Conservation (phyloP, 495 filamentous ascomycete species). For the Zalerion maritima region DNA sequence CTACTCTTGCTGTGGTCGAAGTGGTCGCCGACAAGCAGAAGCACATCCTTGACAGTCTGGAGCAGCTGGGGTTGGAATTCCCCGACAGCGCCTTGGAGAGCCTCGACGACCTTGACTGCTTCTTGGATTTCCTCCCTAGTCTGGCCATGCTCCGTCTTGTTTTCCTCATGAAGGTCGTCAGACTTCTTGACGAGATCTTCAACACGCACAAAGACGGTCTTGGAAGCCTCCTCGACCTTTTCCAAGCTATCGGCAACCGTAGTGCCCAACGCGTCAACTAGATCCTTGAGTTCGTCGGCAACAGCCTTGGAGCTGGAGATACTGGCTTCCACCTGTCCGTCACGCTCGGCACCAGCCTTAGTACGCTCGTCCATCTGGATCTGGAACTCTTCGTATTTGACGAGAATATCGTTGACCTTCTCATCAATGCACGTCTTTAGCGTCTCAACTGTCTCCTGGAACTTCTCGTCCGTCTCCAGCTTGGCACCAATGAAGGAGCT, state of each 20-base stretch:
- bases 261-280: slow-evolving; percentile 73
- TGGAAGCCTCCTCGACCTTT: slow-evolving; percentile 69
- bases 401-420: slow-evolving; percentile 59
- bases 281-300: slow-evolving; percentile 68
- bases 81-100: slow-evolving; percentile 55
- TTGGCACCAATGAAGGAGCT: slow-evolving; percentile 52
- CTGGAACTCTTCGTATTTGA: slow-evolving; percentile 73
- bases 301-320: slow-evolving; percentile 58
- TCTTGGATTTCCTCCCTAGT: slow-evolving; percentile 64
- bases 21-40: slow-evolving; percentile 65
- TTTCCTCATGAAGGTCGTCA: slow-evolving; percentile 58
- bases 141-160: slow-evolving; percentile 59
- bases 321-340: slow-evolving; percentile 50
- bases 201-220: slow-evolving; percentile 65
- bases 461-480: slow-evolving; percentile 61
- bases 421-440: slow-evolving; percentile 65
- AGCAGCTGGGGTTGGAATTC: slow-evolving; percentile 79
- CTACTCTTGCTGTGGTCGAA: slow-evolving; percentile 52
- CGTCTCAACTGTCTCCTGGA: slow-evolving; percentile 53
- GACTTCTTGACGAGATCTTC: slow-evolving; percentile 62
- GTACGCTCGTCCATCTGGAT: slow-evolving; percentile 52
- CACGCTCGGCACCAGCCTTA: slow-evolving; percentile 49
- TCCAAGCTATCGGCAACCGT: slow-evolving; percentile 71
- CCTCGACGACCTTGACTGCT: slow-evolving; percentile 53
- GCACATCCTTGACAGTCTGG: slow-evolving; percentile 66